A percentile compares a stretch with the other conserved stretches of the same genome.
Conservation (phyloP, 352 stramenopile genomes). For the Pythium insidiosum region DNA sequence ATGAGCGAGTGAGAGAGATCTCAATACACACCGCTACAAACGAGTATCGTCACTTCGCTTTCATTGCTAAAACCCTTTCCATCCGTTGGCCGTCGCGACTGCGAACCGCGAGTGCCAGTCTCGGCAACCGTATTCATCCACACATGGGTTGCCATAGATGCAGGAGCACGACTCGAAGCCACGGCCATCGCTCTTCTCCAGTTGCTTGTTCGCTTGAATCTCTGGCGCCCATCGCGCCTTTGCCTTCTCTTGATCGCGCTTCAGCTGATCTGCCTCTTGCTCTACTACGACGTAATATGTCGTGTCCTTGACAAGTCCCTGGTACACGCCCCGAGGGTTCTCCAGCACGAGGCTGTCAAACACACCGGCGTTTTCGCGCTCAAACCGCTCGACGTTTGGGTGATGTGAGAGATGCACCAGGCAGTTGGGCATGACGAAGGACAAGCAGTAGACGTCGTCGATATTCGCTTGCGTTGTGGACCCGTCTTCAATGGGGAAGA, state of each 20-base stretch:
- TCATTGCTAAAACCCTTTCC: conserved; percentile 84
- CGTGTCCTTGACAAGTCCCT: conserved; percentile 46
- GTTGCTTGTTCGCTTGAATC: conserved; percentile 23
- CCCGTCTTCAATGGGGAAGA: conserved; percentile 71
- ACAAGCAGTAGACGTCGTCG: conserved; percentile 84
- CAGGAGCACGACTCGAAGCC: conserved; percentile 84
- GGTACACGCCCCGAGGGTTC: conserved; percentile 63
- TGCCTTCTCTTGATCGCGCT: conserved; percentile 49
- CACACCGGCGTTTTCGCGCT: conserved; percentile 31
- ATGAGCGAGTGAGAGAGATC: no score
- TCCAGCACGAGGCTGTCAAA: conserved; percentile 59
- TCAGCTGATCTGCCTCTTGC: conserved; percentile 63
- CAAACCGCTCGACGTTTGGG: conserved; percentile 40
- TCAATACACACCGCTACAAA: no score
- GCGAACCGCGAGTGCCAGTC: conserved; percentile 84
- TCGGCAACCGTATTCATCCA: conserved; percentile 86
- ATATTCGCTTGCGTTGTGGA: conserved; percentile 66
- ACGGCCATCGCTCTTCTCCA: conserved; percentile 41
- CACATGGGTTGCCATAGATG: conserved; percentile 86
- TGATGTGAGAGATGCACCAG: conserved; percentile 58
- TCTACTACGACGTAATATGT: conserved; percentile 84
- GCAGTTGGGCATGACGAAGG: conserved; percentile 86
- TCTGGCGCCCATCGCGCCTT: conserved; percentile 38
- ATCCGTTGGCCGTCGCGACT: conserved; percentile 80
- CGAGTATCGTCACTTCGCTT: no score